These are phyloP conservation scores for Xylariaceae sp. DNA, from an alignment of 2,329 filamentous ascomycete species.

Conservation along the genomic window DNA sequence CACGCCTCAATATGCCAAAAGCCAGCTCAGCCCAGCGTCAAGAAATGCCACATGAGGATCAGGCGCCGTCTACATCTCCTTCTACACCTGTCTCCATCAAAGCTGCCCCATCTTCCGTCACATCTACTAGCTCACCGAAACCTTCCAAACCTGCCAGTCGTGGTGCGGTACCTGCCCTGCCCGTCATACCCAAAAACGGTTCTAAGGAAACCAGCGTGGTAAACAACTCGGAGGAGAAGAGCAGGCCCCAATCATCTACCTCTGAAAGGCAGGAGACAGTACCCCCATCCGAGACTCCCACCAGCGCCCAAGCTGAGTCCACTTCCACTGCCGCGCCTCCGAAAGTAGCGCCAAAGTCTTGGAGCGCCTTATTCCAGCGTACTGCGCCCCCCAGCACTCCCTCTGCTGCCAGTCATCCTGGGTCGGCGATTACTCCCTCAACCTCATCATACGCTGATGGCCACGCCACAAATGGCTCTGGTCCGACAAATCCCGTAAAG, in stretches of 20 bases:
- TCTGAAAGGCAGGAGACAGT: conserved; percentile 12
- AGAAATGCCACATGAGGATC: conserved; percentile 27
- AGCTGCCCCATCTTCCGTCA: conserved; percentile 20
- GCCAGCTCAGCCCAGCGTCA: conserved; percentile 2
- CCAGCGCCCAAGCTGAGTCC: conserved; percentile 26
- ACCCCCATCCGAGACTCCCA: conserved; percentile 12
- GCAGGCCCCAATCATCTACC: conserved; percentile 4
- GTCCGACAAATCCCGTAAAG: conserved; percentile 38
- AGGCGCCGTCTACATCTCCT: conserved; percentile 32
- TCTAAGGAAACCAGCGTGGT: conserved; percentile 29
- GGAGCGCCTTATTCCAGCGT: conserved; percentile 36
- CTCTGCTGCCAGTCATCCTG: conserved; percentile 11
- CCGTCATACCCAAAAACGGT: conserved; percentile 41
- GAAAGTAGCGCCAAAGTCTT: conserved; percentile 36
- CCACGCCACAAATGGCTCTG: conserved; percentile 22
- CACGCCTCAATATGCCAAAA: conserved; percentile 7
- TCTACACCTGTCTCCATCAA: conserved; percentile 34
- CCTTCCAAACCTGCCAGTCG: conserved; percentile 31
- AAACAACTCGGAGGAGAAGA: conserved; percentile 21
- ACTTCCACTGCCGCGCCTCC: conserved; percentile 24
- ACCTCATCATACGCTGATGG: conserved; percentile 18
- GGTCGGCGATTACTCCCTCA: conserved; percentile 18
- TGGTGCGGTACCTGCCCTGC: conserved; percentile 40
- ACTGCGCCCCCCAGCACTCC: conserved; percentile 19
- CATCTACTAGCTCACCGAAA: conserved; percentile 26